Conservation (phyloP, 2,329 filamentous ascomycete species). For the Dissoconium aciculare region DNA sequence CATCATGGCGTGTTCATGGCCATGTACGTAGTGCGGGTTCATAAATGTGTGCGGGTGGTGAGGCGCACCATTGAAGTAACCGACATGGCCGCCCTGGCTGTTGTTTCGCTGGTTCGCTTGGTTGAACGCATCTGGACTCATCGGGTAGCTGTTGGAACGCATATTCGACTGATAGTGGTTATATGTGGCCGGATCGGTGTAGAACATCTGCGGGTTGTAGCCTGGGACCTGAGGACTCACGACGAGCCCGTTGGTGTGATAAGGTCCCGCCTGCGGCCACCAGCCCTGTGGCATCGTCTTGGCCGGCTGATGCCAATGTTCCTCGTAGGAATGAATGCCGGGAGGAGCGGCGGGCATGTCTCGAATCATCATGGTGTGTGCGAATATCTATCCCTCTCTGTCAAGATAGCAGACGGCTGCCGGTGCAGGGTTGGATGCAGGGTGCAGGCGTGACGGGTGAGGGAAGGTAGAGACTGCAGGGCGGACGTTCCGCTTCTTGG, state of each 20-base stretch:
- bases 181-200: neutral
- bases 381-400: too few relatives aligned
- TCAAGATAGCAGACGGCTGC: too few relatives aligned
- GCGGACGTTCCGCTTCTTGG: too few relatives aligned
- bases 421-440: too few relatives aligned
- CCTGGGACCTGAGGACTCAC: neutral
- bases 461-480: too few relatives aligned
- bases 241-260: neutral
- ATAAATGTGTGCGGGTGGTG: neutral
- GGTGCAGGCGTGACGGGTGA: too few relatives aligned
- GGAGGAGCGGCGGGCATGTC: neutral
- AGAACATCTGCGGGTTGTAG: neutral
- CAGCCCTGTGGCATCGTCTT: neutral
- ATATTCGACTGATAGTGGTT: neutral
- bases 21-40: neutral
- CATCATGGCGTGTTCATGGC: neutral
- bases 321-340: neutral
- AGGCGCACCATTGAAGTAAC: neutral
- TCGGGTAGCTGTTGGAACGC: neutral
- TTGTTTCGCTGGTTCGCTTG: neutral
- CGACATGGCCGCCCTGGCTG: neutral
- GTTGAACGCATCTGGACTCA: neutral
- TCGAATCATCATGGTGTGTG: neutral
- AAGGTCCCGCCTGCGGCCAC: neutral
- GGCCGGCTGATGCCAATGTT: neutral